Base-by-base conservation (phyloP, 495 filamentous ascomycete species). In the Cenococcum geophilum region DNA sequence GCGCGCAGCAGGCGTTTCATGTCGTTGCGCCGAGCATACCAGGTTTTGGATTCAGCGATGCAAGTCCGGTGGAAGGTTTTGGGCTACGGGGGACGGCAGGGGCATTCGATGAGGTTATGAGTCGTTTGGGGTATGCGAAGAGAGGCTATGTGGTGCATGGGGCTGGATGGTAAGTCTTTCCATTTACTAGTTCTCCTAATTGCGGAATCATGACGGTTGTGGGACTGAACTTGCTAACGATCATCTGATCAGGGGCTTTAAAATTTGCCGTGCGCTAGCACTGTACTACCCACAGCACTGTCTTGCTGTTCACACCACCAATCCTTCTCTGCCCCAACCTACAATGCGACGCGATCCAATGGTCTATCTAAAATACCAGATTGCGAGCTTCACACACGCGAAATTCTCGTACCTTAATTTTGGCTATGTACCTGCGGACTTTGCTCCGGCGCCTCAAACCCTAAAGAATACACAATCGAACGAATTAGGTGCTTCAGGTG, bases 1-100 rank as follows among this genome's bases (percentile, higher is more conserved):
- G 67, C 42, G 43, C 64, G 10, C 60, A 65, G 55, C 67, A 62
- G 36, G 66, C 64, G 0, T 76, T 76, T 59, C 73, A 76, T 53
- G 74, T 76, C 23, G 73, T 76, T 14, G 67, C 60, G 0, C 72
- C 74, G 1, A 73, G 68, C 43, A 73, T 76, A 36, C 73, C 74
- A 1, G 74, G 72, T 0, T 76, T 72, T 60, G 74, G 71, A 1
- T 76, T 76, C 59, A 75, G 74, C 47, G 72, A 75, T 65, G 64
- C 72, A 14, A 58, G 65, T 20, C 8, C 37, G 4, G 58, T 59
- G n/a, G 72, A 65, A 20, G 64, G 55, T 10, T 74, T 75, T 59
- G 73, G 71, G 20, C 40, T 72, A 14, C 56, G 56, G 34, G 64
- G 65, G 43, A 74, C 73, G 1, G 74, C 72, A 10, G 65, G 57